phyloP scores from a whole-genome alignment of 1,284 basidiomycete species.

The Trichosporon coremiiforme region DNA sequence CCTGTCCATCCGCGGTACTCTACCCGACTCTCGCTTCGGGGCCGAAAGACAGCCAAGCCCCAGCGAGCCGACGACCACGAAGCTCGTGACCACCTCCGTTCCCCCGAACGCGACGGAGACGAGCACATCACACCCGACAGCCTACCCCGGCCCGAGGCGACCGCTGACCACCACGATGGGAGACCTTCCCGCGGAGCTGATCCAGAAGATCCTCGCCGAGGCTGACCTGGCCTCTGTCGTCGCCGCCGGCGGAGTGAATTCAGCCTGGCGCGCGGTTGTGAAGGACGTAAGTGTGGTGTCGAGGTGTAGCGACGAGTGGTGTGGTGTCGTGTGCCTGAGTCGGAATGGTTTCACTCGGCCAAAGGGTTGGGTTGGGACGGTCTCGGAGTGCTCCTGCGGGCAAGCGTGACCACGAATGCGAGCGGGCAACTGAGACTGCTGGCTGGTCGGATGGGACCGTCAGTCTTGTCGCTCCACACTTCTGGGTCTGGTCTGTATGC shows the following conservation, averaged over 20 bases:
- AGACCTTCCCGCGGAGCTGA: neutral
- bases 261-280: constrained; percentile 13
- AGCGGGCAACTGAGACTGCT: too few species aligned
- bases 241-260: neutral
- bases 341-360: neutral
- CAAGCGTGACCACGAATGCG: neutral
- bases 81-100: too few species aligned
- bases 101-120: too few species aligned
- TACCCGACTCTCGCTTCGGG: too few species aligned
- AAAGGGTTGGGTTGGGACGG: too few species aligned
- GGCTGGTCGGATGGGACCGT: neutral
- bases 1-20: neutral
- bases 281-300: constrained; percentile 14
- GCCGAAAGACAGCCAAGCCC: too few species aligned
- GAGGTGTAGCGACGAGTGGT: too few species aligned
- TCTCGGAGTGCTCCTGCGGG: too few species aligned
- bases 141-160: too few species aligned
- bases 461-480: too few species aligned
- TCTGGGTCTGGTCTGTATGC: too few species aligned
- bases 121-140: neutral
- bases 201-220: constrained; percentile 2
- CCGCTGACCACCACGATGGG: neutral
- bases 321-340: neutral
- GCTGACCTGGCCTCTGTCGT: neutral
- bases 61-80: too few species aligned